A percentile compares a stretch with the other conserved stretches of the same genome.
Conservation (phyloP, 805 yeast species). For the Candida maesae region DNA sequence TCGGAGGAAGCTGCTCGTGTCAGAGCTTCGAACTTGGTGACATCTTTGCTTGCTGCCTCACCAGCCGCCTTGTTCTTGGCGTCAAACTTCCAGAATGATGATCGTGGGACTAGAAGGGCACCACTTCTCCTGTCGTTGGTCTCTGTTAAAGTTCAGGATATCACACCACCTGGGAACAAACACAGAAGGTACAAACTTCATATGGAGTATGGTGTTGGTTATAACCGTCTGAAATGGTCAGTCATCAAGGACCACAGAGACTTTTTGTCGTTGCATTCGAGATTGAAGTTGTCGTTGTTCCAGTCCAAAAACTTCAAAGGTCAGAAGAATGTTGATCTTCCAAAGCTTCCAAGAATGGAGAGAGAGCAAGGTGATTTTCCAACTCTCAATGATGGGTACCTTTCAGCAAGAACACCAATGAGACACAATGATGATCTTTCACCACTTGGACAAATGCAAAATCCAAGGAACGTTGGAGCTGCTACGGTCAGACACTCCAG, state of each 20-base stretch:
- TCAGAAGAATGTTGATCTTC: conserved; percentile 30
- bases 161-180: conserved; percentile 31
- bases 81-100: conserved; percentile 72
- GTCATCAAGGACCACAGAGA: conserved; percentile 71
- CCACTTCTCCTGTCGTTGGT: conserved; percentile 76
- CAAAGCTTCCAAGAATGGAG: conserved; percentile 33
- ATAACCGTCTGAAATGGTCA: conserved; percentile 74
- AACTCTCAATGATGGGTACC: conserved; percentile 24
- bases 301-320: conserved; percentile 30
- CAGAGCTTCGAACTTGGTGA: conserved; percentile 42
- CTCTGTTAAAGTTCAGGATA: conserved; percentile 57
- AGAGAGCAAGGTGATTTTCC: conserved; percentile 3
- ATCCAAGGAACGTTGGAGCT: not conserved
- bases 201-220: conserved; percentile 87
- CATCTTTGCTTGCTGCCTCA: conserved; percentile 57
- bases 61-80: conserved; percentile 76
- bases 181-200: conserved; percentile 56
- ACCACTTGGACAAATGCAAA: not conserved
- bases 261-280: conserved; percentile 64
- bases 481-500: not conserved
- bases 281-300: conserved; percentile 52
- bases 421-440: not conserved
- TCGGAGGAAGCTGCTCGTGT: conserved; percentile 26
- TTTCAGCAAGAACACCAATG: conserved; percentile 13
- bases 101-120: conserved; percentile 70